Evolutionary conservation across 2,329 filamentous ascomycete genomes (phyloP).

Genomic region (Massarina eburnea): DNA sequence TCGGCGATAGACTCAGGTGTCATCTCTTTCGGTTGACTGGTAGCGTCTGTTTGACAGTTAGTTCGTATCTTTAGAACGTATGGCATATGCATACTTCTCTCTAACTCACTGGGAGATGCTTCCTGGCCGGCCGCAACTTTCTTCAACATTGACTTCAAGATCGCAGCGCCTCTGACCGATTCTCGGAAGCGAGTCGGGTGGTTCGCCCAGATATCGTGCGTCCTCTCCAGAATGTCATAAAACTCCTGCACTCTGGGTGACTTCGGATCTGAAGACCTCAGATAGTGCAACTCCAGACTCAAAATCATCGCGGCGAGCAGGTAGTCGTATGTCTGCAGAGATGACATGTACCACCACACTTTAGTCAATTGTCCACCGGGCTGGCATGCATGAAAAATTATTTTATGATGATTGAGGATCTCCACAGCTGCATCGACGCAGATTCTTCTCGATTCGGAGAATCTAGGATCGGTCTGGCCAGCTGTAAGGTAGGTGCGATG

Average conservation of each 20-base stretch:
- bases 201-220: constrained; percentile 20
- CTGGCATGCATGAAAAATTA: constrained; percentile 52
- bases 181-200: constrained; percentile 18
- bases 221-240: constrained; percentile 12
- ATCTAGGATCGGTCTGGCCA: constrained; percentile 34
- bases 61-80: not conserved
- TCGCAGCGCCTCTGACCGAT: constrained; percentile 16
- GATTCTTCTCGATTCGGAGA: constrained; percentile 47
- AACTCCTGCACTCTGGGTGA: constrained; percentile 8
- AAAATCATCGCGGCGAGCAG: constrained; percentile 53
- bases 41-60: constrained; percentile 7
- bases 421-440: constrained; percentile 53
- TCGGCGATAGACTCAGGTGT: constrained; percentile 15
- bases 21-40: constrained; percentile 3
- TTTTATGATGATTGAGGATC: constrained; percentile 53
- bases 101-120: not conserved
- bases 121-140: constrained; percentile 4
- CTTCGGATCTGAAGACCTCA: constrained; percentile 8
- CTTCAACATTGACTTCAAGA: constrained; percentile 17
- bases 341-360: constrained; percentile 50
- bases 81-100: constrained; percentile 7
- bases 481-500: constrained; percentile 56
- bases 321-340: constrained; percentile 51
- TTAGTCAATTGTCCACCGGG: constrained; percentile 47
- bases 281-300: constrained; percentile 47